Percentiles rank a stretch among this genome's conserved stretches.
Evolutionary conservation across 2,329 filamentous ascomycete genomes (phyloP).

Genomic region (Dactylella cylindrospora): DNA sequence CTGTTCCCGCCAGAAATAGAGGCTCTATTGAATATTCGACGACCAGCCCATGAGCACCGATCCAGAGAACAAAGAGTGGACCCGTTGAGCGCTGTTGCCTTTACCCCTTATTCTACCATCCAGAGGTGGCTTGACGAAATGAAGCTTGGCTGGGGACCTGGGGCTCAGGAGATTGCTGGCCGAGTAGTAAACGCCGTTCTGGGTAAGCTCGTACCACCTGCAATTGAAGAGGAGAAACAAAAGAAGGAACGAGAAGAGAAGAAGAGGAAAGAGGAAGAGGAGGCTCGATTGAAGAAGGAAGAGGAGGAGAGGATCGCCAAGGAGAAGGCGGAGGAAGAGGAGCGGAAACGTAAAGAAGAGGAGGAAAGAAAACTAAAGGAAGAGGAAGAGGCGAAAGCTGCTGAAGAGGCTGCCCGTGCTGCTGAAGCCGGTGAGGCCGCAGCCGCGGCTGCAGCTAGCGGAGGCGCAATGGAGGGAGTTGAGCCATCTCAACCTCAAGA

Average conservation of each 20-base stretch:
- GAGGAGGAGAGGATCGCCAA: slow-evolving; percentile 67
- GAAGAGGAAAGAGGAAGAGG: slow-evolving; percentile 59
- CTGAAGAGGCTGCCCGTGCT: slow-evolving; percentile 61
- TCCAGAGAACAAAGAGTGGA: slow-evolving; percentile 54
- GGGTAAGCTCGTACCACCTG: slow-evolving; percentile 74
- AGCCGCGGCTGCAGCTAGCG: slow-evolving; percentile 54
- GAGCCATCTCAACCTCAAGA: slow-evolving; percentile 58
- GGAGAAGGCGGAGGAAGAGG: slow-evolving; percentile 72
- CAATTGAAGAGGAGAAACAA: slow-evolving; percentile 77
- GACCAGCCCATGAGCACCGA: slow-evolving; percentile 46
- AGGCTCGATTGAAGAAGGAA: slow-evolving; percentile 64
- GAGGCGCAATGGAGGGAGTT: slow-evolving; percentile 73
- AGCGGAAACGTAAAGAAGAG: slow-evolving; percentile 66
- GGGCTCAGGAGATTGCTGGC: slow-evolving; percentile 67
- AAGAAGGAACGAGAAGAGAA: slow-evolving; percentile 63
- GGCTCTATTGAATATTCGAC: slow-evolving; percentile 52
- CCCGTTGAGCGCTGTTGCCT: slow-evolving; percentile 61
- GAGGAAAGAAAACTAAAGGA: slow-evolving; percentile 71
- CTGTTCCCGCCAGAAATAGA: slow-evolving; percentile 59
- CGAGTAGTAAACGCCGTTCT: slow-evolving; percentile 70
- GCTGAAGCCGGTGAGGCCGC: slow-evolving; percentile 58
- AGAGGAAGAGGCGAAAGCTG: slow-evolving; percentile 62
- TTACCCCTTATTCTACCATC: slow-evolving; percentile 69
- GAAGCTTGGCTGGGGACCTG: slow-evolving; percentile 75
- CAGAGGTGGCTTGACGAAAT: slow-evolving; percentile 88